These are phyloP conservation scores for Fraxinus albicans DNA, from an alignment of 305 asterid genomes.

Conservation along the genomic window DNA sequence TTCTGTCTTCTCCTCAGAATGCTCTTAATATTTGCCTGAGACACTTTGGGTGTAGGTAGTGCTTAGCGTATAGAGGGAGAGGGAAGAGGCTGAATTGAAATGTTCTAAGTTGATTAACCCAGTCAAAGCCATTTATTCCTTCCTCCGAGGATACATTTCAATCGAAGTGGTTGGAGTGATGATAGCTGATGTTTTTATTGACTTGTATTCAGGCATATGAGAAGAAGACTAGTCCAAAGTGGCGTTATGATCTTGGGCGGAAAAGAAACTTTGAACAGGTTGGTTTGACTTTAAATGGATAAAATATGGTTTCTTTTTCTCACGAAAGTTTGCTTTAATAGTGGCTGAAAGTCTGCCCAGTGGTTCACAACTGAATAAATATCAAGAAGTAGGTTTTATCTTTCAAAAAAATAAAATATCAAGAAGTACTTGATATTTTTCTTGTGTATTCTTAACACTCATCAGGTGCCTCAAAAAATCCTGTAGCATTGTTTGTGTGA, in stretches of 20 bases:
- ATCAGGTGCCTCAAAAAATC: background rate
- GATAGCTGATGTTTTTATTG: conserved; percentile 7
- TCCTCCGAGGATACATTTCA: background rate
- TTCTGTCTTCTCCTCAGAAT: background rate
- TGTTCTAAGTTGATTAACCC: background rate
- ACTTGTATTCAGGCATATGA: conserved; percentile 52
- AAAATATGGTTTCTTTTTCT: background rate
- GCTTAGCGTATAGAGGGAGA: background rate
- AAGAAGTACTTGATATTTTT: background rate
- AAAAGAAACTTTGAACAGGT: conserved; percentile 70
- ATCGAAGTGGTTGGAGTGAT: background rate
- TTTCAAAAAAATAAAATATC: too few relatives aligned
- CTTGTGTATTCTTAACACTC: background rate
- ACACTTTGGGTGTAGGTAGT: background rate
- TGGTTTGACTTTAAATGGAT: background rate
- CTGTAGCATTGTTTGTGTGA: background rate
- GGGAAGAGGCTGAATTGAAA: background rate
- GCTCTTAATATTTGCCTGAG: background rate
- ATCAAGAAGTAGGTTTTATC: background rate
- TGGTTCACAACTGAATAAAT: background rate
- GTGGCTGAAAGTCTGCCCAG: background rate
- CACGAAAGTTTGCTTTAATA: background rate
- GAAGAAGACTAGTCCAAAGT: conserved; percentile 52
- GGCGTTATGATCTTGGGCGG: conserved; percentile 66
- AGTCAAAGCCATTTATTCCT: background rate